phyloP scores from a whole-genome alignment of 257 asterid genomes.

The Nicotiana tomentosiformis region DNA sequence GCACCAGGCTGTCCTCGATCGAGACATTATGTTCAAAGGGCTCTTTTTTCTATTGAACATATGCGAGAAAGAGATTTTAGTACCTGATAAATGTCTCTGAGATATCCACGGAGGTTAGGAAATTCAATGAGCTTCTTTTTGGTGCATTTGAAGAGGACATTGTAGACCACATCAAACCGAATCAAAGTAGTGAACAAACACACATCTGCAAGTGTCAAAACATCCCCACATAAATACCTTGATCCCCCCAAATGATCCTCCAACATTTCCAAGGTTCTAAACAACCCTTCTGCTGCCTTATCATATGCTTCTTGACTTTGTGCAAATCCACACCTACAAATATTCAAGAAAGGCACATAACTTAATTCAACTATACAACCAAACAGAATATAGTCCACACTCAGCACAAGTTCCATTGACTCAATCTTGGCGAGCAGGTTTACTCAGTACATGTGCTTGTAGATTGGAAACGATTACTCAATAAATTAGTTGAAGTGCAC shows the following conservation, averaged over 20 bases:
- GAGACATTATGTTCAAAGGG: neutral
- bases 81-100: slow-evolving; percentile 92
- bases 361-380: too few relatives aligned
- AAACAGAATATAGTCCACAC: neutral
- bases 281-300: slow-evolving; percentile 53
- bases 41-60: neutral
- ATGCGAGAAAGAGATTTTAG: neutral
- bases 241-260: slow-evolving; percentile 58
- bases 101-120: slow-evolving; percentile 62
- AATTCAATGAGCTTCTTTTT: slow-evolving; percentile 83
- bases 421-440: neutral
- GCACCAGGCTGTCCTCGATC: too few relatives aligned
- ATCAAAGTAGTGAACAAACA: slow-evolving; percentile 87
- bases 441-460: neutral
- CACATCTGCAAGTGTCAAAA: slow-evolving; percentile 77
- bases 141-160: slow-evolving; percentile 90
- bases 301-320: slow-evolving; percentile 92
- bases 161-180: slow-evolving; percentile 80
- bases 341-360: neutral
- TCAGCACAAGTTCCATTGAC: neutral
- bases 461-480: neutral
- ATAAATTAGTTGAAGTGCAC: neutral
- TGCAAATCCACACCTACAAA: slow-evolving; percentile 87
- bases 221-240: slow-evolving; percentile 76
- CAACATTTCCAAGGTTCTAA: slow-evolving; percentile 49